A percentile compares a stretch with the other conserved stretches of the same genome.
phyloP scores from a whole-genome alignment of 768 basidiomycete genomes.

The Melanogaster broomeanus region DNA sequence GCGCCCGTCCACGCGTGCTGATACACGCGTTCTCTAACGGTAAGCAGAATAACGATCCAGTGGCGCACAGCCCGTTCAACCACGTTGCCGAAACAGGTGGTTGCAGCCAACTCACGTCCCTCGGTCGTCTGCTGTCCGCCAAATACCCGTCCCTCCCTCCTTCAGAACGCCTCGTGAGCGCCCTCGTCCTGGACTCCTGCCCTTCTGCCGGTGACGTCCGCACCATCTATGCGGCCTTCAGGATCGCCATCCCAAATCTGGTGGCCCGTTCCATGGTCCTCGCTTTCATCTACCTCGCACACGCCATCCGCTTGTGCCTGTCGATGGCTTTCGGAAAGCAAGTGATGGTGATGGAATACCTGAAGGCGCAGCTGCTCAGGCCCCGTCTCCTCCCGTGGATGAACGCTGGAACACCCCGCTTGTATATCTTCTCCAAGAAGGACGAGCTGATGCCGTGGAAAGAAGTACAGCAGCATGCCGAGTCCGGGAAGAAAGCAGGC shows the following conservation, averaged over 20 bases:
- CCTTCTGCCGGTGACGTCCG: constrained; percentile 14
- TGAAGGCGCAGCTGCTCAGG: constrained; percentile 15
- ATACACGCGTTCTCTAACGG: constrained; percentile 33
- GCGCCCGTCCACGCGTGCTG: constrained; percentile 21
- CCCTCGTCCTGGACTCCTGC: constrained; percentile 25
- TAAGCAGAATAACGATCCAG: not conserved
- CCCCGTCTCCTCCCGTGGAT: constrained; percentile 35
- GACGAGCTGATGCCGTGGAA: constrained; percentile 32
- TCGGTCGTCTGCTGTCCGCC: constrained; percentile 17
- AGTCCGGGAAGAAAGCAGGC: constrained; percentile 22
- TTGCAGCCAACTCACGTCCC: constrained; percentile 17
- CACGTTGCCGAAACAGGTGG: constrained; percentile 20
- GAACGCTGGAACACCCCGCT: constrained; percentile 28
- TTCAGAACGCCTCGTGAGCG: constrained; percentile 6
- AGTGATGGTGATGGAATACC: constrained; percentile 1
- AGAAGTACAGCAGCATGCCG: constrained; percentile 27
- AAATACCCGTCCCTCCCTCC: constrained; percentile 15
- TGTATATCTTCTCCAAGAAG: constrained; percentile 37
- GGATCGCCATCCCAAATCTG: constrained; percentile 22
- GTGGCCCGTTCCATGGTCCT: constrained; percentile 12
- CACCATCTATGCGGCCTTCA: constrained; percentile 23
- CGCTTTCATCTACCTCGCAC: constrained; percentile 11
- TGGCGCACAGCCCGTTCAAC: not conserved
- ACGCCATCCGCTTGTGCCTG: constrained; percentile 11
- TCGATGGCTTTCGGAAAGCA: constrained; percentile 19